Conservation (phyloP, 495 filamentous ascomycete genomes). For the Letharia columbiana region DNA sequence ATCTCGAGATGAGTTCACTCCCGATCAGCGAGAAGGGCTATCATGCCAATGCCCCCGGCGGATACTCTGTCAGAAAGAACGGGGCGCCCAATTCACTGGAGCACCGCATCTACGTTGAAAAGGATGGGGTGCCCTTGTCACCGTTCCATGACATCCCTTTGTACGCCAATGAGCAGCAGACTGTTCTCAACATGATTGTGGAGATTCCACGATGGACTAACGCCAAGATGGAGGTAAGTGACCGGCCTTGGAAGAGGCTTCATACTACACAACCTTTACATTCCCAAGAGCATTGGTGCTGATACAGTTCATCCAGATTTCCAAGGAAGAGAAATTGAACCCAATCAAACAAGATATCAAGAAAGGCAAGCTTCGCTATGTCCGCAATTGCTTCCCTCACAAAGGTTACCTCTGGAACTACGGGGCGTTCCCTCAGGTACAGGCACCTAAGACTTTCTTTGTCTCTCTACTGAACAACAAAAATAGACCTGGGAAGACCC, state of each 20-base stretch:
- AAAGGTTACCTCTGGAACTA: conserved; percentile 99
- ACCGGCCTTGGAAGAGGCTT: not conserved
- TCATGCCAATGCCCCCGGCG: conserved; percentile 46
- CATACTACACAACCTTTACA: not conserved
- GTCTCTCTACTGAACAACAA: not conserved
- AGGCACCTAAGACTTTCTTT: conserved; percentile 20
- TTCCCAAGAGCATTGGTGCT: not conserved
- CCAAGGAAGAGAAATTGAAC: conserved; percentile 92
- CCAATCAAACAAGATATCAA: conserved; percentile 76
- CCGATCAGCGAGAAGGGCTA: conserved; percentile 30
- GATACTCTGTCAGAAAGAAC: conserved; percentile 72
- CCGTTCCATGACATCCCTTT: conserved; percentile 98
- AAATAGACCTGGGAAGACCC: conserved; percentile 98
- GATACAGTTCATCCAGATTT: conserved; percentile 52
- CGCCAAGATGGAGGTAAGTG: conserved; percentile 88
- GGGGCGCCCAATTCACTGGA: conserved; percentile 87
- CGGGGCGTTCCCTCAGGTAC: conserved; percentile 94
- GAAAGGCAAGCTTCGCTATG: conserved; percentile 61
- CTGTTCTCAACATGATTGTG: conserved; percentile 96
- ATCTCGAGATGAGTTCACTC: conserved; percentile 33
- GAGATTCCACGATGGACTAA: conserved; percentile 99
- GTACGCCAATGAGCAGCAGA: conserved; percentile 89
- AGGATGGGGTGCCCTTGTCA: conserved; percentile 87
- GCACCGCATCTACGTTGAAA: conserved; percentile 95
- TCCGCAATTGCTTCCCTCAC: conserved; percentile 99